Evolutionary conservation across 2,329 filamentous ascomycete species (phyloP), one percentile per base, ranked within the genome.

Genomic region (Orbilia ellipsospora): DNA sequence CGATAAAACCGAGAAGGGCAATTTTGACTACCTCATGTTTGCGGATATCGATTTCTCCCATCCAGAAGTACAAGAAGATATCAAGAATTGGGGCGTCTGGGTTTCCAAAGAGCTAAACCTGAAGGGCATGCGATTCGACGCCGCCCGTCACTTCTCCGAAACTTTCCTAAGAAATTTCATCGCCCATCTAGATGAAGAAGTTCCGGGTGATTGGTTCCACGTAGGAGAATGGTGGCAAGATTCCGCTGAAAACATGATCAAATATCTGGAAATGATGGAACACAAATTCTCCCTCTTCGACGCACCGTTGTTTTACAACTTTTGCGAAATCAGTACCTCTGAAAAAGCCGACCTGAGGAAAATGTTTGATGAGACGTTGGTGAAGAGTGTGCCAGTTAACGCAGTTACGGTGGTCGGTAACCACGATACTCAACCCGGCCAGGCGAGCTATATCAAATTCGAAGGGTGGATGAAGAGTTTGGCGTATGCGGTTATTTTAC

Each of bases 1-100:
- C 2, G 88, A 88, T 54, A 84, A 85, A 28, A 85, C 86, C 18
- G 84, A 90, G 80, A 86, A 88, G 77, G 90, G 90, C 6, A 92
- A 92, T 79, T 89, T 87, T 50, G 88, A 90, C 80, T 92, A 89
- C 79, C 85, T 92, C 15, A 91, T 92, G 88, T 92, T 91, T 78
- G 88, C 88, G 4, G 88, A 92, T 80, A 81, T 92, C 45, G 90
- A 92, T 81, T 90, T 90, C 80, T 82, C 83, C 1, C 86, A 90
- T 69, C 84, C 85, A 0, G 90, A 91, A 78, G 90, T 92, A 8
- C 84, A 85, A 40, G 81, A 85, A 2, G 90, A 92, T 77, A 85
- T 92, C 2, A 83, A 89, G 64, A 84, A 85, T 60, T 92, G 90
- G 90, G 88, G 88, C 1, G 83, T 86, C 3, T 93, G 90, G 90